These are phyloP conservation scores for Ceratobasidium sp. DNA, from an alignment of 1,284 basidiomycete species.

Conservation along the genomic window DNA sequence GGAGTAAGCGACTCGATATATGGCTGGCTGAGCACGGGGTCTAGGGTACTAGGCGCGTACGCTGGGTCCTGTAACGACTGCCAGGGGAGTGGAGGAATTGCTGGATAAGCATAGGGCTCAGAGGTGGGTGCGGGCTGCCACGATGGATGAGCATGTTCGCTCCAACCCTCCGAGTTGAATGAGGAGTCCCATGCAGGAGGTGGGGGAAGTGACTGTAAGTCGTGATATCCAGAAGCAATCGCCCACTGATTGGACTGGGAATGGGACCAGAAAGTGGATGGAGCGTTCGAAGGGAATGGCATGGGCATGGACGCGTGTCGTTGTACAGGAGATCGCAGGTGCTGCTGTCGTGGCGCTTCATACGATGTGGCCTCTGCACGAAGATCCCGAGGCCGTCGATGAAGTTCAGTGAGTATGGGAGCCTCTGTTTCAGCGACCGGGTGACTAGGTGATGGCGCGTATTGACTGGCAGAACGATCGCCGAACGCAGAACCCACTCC, in stretches of 20 bases:
- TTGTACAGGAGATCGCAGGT: slow-evolving; percentile 17
- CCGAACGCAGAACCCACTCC: slow-evolving; percentile 9
- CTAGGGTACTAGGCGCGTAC: slow-evolving; percentile 26
- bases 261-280: slow-evolving; percentile 26
- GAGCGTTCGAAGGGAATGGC: background rate
- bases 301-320: slow-evolving; percentile 31
- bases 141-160: background rate
- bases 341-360: background rate
- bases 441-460: slow-evolving; percentile 24
- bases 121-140: slow-evolving; percentile 11
- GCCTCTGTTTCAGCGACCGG: slow-evolving; percentile 19
- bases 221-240: slow-evolving; percentile 22
- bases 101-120: slow-evolving; percentile 27
- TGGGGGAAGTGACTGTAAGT: slow-evolving; percentile 25
- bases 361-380: slow-evolving; percentile 26
- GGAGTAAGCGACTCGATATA: slow-evolving; percentile 17
- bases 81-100: slow-evolving; percentile 39
- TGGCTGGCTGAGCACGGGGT: slow-evolving; percentile 4
- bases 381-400: slow-evolving; percentile 29
- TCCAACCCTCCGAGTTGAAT: slow-evolving; percentile 33
- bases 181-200: slow-evolving; percentile 32
- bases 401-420: slow-evolving; percentile 39
- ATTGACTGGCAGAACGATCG: slow-evolving; percentile 21
- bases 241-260: slow-evolving; percentile 8
- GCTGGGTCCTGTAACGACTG: slow-evolving; percentile 18